These are phyloP conservation scores for Phlebiopsis flavidoalba DNA, from an alignment of 768 basidiomycete species.

Conservation along the genomic window DNA sequence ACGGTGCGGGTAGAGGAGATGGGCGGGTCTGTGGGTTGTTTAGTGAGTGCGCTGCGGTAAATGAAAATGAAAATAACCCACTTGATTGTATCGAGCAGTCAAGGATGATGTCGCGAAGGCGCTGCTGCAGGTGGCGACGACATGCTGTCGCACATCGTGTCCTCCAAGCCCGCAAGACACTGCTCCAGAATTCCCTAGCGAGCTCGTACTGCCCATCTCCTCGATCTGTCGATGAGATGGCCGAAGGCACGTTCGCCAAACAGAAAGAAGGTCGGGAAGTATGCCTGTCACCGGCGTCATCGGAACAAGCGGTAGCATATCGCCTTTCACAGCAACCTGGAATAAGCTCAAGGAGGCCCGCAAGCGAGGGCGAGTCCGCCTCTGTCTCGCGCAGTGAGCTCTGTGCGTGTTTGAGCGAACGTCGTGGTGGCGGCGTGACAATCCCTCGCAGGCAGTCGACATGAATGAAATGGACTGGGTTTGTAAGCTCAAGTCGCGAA, in stretches of 20 bases:
- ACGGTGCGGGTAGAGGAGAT: too few relatives aligned
- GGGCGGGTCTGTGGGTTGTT: too few relatives aligned
- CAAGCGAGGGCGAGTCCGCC: constrained; percentile 25
- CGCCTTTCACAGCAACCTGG: background rate
- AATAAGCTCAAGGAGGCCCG: constrained; percentile 28
- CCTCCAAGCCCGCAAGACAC: constrained; percentile 21
- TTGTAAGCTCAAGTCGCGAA: background rate
- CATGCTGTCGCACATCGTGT: constrained; percentile 20
- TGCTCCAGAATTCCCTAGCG: constrained; percentile 28
- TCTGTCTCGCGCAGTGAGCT: constrained; percentile 26
- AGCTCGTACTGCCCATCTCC: background rate
- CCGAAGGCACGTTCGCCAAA: constrained; percentile 43
- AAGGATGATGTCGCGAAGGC: constrained; percentile 35
- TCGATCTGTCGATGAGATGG: constrained; percentile 15
- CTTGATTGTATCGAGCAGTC: constrained; percentile 31
- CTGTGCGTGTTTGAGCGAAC: constrained; percentile 33
- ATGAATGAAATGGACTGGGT: constrained; percentile 25
- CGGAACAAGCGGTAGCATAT: too few relatives aligned
- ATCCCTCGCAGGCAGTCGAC: constrained; percentile 28
- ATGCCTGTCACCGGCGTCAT: constrained; percentile 2
- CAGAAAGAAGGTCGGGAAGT: constrained; percentile 40
- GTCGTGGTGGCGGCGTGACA: constrained; percentile 26
- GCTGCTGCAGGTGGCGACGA: constrained; percentile 35
- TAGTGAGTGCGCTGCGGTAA: too few relatives aligned
- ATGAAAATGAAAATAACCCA: constrained; percentile 16